phyloP scores from a whole-genome alignment of 495 filamentous ascomycete species.

The Penicillium canariense region DNA sequence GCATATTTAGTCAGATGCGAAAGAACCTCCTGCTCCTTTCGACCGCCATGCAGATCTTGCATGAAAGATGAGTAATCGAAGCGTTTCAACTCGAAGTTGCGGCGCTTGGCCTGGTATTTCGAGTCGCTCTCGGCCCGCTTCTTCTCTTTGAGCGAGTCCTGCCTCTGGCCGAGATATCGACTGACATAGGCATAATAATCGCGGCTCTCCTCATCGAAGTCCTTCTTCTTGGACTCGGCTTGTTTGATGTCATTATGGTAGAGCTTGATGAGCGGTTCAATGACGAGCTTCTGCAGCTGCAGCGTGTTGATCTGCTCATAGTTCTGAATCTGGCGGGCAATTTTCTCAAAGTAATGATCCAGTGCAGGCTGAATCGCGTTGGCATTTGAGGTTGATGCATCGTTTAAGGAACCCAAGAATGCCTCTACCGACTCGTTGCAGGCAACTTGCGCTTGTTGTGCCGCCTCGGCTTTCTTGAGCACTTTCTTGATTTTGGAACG shows the following conservation, averaged over 20 bases:
- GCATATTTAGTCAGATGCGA: slow-evolving; percentile 95
- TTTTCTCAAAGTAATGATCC: slow-evolving; percentile 98
- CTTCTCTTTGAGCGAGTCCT: slow-evolving; percentile 96
- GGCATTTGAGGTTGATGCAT: slow-evolving; percentile 86
- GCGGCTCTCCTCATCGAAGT: slow-evolving; percentile 97
- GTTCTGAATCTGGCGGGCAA: slow-evolving; percentile 80
- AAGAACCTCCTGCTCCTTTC: slow-evolving; percentile 95
- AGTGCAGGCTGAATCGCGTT: slow-evolving; percentile 93
- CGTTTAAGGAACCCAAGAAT: slow-evolving; percentile 84
- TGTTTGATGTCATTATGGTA: slow-evolving; percentile 98
- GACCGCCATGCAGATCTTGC: slow-evolving; percentile 95
- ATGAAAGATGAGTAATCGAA: slow-evolving; percentile 99
- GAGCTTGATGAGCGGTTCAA: slow-evolving; percentile 86
- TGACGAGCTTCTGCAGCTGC: slow-evolving; percentile 88
- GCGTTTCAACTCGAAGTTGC: slow-evolving; percentile 91
- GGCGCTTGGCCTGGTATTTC: slow-evolving; percentile 92
- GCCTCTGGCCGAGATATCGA: slow-evolving; percentile 89
- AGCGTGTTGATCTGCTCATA: slow-evolving; percentile 82
- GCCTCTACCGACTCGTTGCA: slow-evolving; percentile 81
- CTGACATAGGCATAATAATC: slow-evolving; percentile 96
- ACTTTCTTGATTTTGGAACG: slow-evolving; percentile 92
- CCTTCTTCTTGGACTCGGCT: slow-evolving; percentile 92
- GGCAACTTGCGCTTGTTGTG: slow-evolving; percentile 70
- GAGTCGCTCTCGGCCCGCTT: slow-evolving; percentile 90
- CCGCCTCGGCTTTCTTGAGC: slow-evolving; percentile 84